Evolutionary conservation across 2,329 filamentous ascomycete genomes (phyloP), one percentile per base, ranked within the genome.

Genomic region (Aspergillus sp.): DNA sequence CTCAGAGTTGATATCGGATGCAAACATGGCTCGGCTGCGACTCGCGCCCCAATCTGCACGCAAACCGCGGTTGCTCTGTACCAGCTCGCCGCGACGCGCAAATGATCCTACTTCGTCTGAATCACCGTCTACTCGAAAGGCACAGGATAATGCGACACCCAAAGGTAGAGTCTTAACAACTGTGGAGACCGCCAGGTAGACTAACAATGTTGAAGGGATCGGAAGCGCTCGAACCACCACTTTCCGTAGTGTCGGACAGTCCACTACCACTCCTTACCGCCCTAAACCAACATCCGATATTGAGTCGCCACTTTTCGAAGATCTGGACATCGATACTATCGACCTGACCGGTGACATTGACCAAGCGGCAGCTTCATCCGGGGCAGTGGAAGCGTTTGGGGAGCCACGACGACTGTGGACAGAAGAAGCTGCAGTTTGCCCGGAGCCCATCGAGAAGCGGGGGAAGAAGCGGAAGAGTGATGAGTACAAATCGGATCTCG

Each of bases 381-480:
- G 60, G 3, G 72, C 68, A 1, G 56, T 69, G 11, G 71, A 74
- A 53, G 67, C 67, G 1, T 73, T 76, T 59, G 75, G 69, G 11
- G 73, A 75, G 34, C 63, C 76, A 17, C 69, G 64, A 34, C 61
- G 61, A 21, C 53, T 78, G 58, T 78, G 76, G 76, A 69, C 63
- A 36, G 75, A 78, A 59, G 72, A 75, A 36, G 69, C 65, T 50
- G 74, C 75, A 13, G 64, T 63, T 44, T 69, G 72, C 17, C 62
- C 63, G 47, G 67, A 69, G 38, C 71, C 73, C 19, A 23, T 59
- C 17, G 62, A 70, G 17, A 72, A 69, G 48, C 70, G 68, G 56
- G 74, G 74, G 4, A 77, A 73, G 60, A 80, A 79, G 60, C 68
- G 77, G 47, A 79, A 78, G 60, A 79, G 76, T 55, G 71, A 78